Evolutionary conservation across 2,329 filamentous ascomycete species (phyloP).

Genomic region (Stachybotrys chlorohalonatus): DNA sequence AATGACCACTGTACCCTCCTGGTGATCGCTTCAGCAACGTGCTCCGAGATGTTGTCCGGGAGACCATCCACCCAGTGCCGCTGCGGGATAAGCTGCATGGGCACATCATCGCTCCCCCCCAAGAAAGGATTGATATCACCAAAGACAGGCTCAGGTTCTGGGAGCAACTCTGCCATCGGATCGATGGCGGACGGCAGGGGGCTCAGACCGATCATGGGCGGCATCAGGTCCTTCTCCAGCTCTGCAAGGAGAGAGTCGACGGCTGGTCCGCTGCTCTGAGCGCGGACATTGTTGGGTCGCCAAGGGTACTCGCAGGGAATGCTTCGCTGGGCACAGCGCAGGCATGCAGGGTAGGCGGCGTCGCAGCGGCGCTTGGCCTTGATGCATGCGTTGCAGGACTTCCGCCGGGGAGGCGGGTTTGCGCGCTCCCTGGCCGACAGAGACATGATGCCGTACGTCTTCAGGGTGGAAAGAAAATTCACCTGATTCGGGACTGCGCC

Average conservation of each 20-base stretch:
- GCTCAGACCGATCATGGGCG: not conserved
- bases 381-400: slow-evolving; percentile 48
- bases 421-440: slow-evolving; percentile 24
- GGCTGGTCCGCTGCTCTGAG: not conserved
- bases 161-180: not conserved
- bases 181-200: not conserved
- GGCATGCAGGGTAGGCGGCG: slow-evolving; percentile 39
- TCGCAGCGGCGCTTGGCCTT: slow-evolving; percentile 50
- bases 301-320: slow-evolving; percentile 37
- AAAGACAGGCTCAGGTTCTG: slow-evolving; percentile 7
- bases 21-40: slow-evolving; percentile 14
- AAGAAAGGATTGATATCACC: slow-evolving; percentile 5
- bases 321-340: slow-evolving; percentile 38
- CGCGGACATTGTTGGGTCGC: not conserved
- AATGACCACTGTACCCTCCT: slow-evolving; percentile 33
- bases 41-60: not conserved
- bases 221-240: not conserved
- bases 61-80: slow-evolving; percentile 7
- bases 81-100: slow-evolving; percentile 12
- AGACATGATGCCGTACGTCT: slow-evolving; percentile 11
- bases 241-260: not conserved
- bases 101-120: slow-evolving; percentile 7
- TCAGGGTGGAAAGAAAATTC: too few relatives aligned
- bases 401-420: slow-evolving; percentile 40
- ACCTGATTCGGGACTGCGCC: too few relatives aligned